phyloP scores from a whole-genome alignment of 1,139 yeast species.

The Pneumocystis wakefieldiae region DNA sequence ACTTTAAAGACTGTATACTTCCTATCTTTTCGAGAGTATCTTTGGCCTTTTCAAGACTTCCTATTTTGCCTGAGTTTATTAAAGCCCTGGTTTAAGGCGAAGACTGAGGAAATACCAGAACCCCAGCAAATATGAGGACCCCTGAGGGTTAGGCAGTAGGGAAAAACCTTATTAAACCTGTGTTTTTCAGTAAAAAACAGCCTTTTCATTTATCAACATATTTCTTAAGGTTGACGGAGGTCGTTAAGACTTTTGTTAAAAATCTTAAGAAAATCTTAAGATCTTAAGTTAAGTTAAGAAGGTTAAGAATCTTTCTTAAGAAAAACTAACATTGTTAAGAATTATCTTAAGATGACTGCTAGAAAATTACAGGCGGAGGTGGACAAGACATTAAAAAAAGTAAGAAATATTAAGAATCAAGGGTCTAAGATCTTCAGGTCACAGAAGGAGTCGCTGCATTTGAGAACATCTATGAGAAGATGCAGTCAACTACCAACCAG shows the following conservation, averaged over 20 bases:
- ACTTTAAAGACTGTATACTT: not conserved
- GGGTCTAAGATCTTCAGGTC: not conserved
- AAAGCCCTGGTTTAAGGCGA: not conserved
- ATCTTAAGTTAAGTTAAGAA: no score
- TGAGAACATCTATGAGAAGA: slow-evolving; percentile 75
- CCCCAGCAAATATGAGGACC: no score
- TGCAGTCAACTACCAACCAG: slow-evolving; percentile 64
- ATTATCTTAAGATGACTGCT: not conserved
- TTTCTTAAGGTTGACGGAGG: no score
- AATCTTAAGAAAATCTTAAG: no score
- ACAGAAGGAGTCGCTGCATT: slow-evolving; percentile 59
- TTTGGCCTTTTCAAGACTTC: not conserved
- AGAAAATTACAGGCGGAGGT: slow-evolving; percentile 38
- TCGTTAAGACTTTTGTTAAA: no score
- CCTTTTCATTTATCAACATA: no score
- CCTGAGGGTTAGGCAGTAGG: no score
- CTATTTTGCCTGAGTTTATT: not conserved
- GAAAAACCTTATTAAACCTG: no score
- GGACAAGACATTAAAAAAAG: slow-evolving; percentile 90
- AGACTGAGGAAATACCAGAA: no score
- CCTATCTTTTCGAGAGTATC: not conserved
- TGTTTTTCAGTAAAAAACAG: no score
- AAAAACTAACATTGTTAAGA: not conserved
- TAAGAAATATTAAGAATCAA: slow-evolving; percentile 19
- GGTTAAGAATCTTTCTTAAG: not conserved